Evolutionary conservation across 345 rosid genomes (phyloP), one percentile per base, ranked within the genome.

Genomic region (Lenwebbia sp.): DNA sequence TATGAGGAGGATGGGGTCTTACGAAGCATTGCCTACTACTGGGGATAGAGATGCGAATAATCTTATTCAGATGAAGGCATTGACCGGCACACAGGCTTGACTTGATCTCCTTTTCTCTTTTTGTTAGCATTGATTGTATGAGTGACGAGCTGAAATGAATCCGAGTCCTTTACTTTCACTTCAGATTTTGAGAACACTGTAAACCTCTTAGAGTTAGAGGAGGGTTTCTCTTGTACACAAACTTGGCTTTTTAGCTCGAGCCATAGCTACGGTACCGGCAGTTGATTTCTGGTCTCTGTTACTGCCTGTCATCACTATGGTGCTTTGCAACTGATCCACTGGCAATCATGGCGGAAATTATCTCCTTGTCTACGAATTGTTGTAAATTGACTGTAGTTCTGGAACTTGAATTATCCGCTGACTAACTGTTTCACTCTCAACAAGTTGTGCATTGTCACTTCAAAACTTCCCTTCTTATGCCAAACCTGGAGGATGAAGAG

Each of bases 11-110:
- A 88, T 90, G 58, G 99, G 93, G 0, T 91, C 99, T 3, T 97
- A 97, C 30, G 99, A 97, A 86, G 91, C 98, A 10, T 92, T 97
- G 92, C 96, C 98, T 1, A 90, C 88, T 4, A 85, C 85, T 49
- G 87, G 89, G 3, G 93, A 92, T 88, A 84, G 83, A 54, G 85
- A 83, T 28, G 84, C 75, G 86, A 83, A 87, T 84, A 91, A 86
- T 89, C 92, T 89, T 56, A 92, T 94, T 91, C 98, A 95, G 92
- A 94, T 96, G 99, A 96, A 96, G 91, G 92, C 98, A 6, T 90
- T 96, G 91, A 62, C 93, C 0, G 98, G 99, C 13, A 95, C 93
- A 28, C 99, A 96, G 92, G 96, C 96, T 26, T 96, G 93, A 95
- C n/a, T 82, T 50, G 78, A 33, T 33, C 70, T 40, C 50, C 52